Evolutionary conservation across 1,284 basidiomycete genomes (phyloP), one percentile per base, ranked within the genome.

Genomic region (Ceratobasidium sp.): DNA sequence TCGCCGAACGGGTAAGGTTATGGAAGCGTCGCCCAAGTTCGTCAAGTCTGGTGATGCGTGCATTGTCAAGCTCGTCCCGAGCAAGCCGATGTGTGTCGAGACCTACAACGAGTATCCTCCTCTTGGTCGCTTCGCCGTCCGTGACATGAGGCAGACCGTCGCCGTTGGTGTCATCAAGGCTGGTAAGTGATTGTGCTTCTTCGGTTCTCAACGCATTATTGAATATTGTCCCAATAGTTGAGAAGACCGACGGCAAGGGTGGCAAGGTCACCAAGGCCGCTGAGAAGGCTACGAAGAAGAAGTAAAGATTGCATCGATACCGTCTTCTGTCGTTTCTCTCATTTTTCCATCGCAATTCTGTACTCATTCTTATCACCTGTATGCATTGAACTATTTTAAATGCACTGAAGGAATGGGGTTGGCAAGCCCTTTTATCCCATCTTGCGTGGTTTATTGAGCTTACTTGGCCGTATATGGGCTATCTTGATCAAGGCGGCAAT

Each of bases 91-190:
- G 95, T 86, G 80, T 89, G 96, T 98, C 82, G 97, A 98, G 90
- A 90, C 93, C 75, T 99, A 98, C 92, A 91, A 92, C 84, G 94
- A 96, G 86, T 99, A 99, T 90, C 97, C 97, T 82, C 97, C 98
- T 87, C 94, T 99, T 80, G 98, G 98, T 88, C 97, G 98, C 87
- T 99, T 99, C 88, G 94, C 94, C 82, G 95, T 97, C 84, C 94
- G 95, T 91, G 95, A 97, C 89, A 97, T 98, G 94, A 94, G 96
- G 86, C 94, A 97, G 89, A 98, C 96, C 80, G 96, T 98, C 80
- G 96, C 96, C 80, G 96, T 98, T 84, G 96, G 96, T 88, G 94
- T 98, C 87, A 97, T 98, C 90, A 97, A 97, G 89, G 90, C 91
- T 78, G 68, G 68, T 71, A 58, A 53, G 68, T 71, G 23, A n/a